Conservation (phyloP, 371 early-diverging fungal species). For the Funneliformis caledonium region DNA sequence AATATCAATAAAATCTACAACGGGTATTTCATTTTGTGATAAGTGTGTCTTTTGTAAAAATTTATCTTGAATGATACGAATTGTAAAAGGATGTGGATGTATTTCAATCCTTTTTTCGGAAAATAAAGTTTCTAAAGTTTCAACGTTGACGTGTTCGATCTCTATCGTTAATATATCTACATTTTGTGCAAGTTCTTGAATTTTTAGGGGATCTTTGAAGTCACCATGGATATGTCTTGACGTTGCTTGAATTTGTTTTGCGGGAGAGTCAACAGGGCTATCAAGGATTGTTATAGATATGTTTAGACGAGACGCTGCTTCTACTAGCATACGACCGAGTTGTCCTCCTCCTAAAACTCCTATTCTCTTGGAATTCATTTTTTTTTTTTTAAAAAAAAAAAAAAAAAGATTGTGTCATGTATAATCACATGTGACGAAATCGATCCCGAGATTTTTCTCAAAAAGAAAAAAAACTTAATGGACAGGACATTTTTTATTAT, state of each 20-base stretch:
- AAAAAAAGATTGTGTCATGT: too few relatives aligned
- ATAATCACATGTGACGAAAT: too few relatives aligned
- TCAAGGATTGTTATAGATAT: constrained; percentile 85
- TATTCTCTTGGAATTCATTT: constrained; percentile 63
- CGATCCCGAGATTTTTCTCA: too few relatives aligned
- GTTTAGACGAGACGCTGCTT: constrained; percentile 91
- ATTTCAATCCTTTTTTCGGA: constrained; percentile 52
- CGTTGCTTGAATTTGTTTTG: constrained; percentile 80
- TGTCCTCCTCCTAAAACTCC: constrained; percentile 89
- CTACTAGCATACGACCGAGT: constrained; percentile 95
- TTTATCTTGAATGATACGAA: constrained; percentile 94
- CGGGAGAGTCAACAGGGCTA: constrained; percentile 73
- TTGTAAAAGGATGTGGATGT: constrained; percentile 78
- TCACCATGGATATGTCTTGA: constrained; percentile 75
- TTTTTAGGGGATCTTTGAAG: constrained; percentile 78
- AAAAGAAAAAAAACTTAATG: too few relatives aligned
- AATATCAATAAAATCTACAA: constrained; percentile 74
- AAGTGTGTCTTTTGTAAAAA: constrained; percentile 85
- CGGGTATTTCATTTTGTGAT: constrained; percentile 63
- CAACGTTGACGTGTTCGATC: constrained; percentile 94
- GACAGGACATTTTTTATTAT: too few relatives aligned
- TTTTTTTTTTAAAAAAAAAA: neutral
- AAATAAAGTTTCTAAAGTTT: constrained; percentile 72
- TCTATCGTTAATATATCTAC: constrained; percentile 92
- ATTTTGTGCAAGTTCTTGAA: constrained; percentile 71